Percentiles rank a stretch among this genome's conserved stretches.
Evolutionary conservation across 2,329 filamentous ascomycete species (phyloP).

Genomic region (Pezicula carpinea): DNA sequence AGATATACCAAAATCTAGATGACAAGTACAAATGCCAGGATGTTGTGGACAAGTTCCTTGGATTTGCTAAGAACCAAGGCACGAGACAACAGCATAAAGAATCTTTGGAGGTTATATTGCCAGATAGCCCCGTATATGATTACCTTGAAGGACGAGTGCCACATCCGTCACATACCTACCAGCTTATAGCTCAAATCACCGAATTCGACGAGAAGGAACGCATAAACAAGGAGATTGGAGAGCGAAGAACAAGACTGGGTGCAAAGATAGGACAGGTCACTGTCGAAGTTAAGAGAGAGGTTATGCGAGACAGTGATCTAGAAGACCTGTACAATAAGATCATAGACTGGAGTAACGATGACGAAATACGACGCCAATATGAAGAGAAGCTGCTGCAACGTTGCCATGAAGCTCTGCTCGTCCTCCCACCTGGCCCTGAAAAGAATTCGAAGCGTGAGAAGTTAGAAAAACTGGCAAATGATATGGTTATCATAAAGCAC

Average conservation of each 20-base stretch:
- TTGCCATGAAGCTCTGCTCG: slow-evolving; percentile 71
- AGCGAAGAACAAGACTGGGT: slow-evolving; percentile 81
- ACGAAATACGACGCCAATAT: slow-evolving; percentile 75
- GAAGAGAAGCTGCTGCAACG: slow-evolving; percentile 87
- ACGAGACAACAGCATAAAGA: slow-evolving; percentile 69
- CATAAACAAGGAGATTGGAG: slow-evolving; percentile 85
- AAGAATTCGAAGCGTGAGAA: slow-evolving; percentile 69
- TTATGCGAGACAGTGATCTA: slow-evolving; percentile 71
- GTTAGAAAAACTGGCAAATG: slow-evolving; percentile 72
- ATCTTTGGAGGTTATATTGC: slow-evolving; percentile 72
- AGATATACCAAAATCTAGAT: slow-evolving; percentile 65
- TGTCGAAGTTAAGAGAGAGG: slow-evolving; percentile 79
- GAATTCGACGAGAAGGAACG: slow-evolving; percentile 83
- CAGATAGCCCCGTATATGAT: slow-evolving; percentile 74
- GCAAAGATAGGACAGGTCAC: slow-evolving; percentile 81
- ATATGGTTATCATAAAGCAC: slow-evolving; percentile 96
- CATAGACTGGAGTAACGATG: slow-evolving; percentile 86
- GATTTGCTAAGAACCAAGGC: slow-evolving; percentile 68
- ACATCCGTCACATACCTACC: slow-evolving; percentile 75
- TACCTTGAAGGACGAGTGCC: slow-evolving; percentile 80
- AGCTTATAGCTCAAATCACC: slow-evolving; percentile 74
- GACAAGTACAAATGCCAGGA: slow-evolving; percentile 60
- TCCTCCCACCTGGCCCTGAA: slow-evolving; percentile 55
- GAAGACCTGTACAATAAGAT: slow-evolving; percentile 76
- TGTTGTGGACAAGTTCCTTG: slow-evolving; percentile 74